Evolutionary conservation across 208 protist genomes (phyloP), one percentile per base, ranked within the genome.

Genomic region (Trypanosoma brucei): DNA sequence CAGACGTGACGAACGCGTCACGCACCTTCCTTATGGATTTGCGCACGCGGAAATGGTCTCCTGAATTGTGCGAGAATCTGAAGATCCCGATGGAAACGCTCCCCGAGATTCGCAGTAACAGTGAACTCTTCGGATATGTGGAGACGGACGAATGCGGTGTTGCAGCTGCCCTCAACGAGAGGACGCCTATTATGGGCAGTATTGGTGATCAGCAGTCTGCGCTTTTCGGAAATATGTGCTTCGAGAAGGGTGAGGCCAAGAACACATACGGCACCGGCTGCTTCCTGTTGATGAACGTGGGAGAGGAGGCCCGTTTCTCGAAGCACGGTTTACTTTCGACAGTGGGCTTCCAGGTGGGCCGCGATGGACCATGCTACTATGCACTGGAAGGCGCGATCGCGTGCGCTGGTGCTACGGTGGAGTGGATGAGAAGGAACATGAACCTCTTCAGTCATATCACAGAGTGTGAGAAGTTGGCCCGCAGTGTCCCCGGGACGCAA

Each of bases 1-100:
- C 97, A 7, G 98, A 99, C 78, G 96, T 99, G 0, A 97, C 94
- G 14, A 99, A 99, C 74, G 98, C 98, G 2, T 91, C 82, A 54
- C 80, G 98, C 37, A 99, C 98, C 13, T 98, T 99, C 75, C 76
- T 99, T 9, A 98, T 99, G 93, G 85, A 99, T 65, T 75, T 99
- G 9, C 22, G 89, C 4, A 96, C 77, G n/a, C 63, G 89, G 31
- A 11, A 92, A 63, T 99, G 98, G 98, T 94, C 96, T 69, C n/a
- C 53, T 0, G 67, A 91, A 9, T 59, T 99, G 0, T 94, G 81
- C 55, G 6, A 72, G 8, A 75, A 87, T 48, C 66, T 95, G 46
- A 70, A 76, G 36, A 86, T 99, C 31, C 95, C 96, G 2, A 72
- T 76, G 0, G 67, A 68, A 7, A 64, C 83, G 2, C 86, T 99